phyloP scores from a whole-genome alignment of 345 rosid species.

The Adansonia digitata region DNA sequence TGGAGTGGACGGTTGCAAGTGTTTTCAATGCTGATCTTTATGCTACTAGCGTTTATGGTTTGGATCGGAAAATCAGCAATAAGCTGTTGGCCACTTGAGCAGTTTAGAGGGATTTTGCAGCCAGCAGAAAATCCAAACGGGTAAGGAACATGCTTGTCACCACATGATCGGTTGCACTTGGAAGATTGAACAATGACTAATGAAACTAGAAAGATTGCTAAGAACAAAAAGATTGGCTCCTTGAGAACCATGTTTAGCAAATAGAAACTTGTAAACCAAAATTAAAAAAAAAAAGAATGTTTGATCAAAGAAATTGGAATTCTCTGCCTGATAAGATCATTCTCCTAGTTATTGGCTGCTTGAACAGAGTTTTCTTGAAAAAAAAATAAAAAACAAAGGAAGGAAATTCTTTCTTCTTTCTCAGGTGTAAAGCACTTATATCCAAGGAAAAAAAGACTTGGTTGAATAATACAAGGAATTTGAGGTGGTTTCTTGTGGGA shows the following conservation, averaged over 20 bases:
- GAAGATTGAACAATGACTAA: slow-evolving; percentile 7
- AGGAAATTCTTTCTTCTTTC: neutral
- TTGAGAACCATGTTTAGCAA: slow-evolving; percentile 4
- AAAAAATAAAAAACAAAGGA: neutral
- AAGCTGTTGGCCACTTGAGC: slow-evolving; percentile 20
- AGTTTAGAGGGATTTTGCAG: slow-evolving; percentile 47
- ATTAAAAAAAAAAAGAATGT: neutral
- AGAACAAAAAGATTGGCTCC: slow-evolving; percentile 1
- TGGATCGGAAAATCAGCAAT: slow-evolving; percentile 22
- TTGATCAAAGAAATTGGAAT: neutral
- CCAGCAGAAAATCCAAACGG: slow-evolving; percentile 65
- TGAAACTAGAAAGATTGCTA: neutral
- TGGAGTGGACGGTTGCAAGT: slow-evolving; percentile 40
- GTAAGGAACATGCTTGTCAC: slow-evolving; percentile 18
- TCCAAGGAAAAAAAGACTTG: neutral
- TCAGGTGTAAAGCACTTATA: neutral
- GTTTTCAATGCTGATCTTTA: slow-evolving; percentile 35
- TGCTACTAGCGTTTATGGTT: neutral
- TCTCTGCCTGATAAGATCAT: neutral
- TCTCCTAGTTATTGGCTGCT: neutral
- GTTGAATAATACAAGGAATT: neutral
- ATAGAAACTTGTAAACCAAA: neutral
- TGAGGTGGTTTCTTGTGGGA: neutral
- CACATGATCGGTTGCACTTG: slow-evolving; percentile 37
- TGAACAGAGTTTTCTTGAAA: neutral